Evolutionary conservation across 306 rosid genomes (phyloP).

Genomic region (Lotus japonicus): DNA sequence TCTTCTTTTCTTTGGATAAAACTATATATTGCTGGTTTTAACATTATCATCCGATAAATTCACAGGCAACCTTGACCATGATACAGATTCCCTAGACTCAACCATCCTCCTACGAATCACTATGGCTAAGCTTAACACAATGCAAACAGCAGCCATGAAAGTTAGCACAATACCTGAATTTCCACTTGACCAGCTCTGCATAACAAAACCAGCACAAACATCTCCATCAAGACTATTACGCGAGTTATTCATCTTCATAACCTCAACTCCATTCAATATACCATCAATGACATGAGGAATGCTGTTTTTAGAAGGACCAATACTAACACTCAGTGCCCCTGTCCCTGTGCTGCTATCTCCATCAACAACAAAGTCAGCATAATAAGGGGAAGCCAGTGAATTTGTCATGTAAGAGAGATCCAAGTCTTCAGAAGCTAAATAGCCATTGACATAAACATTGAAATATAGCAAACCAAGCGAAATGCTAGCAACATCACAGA

Average conservation of each 20-base stretch:
- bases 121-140: slow-evolving; percentile 32
- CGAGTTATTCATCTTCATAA: slow-evolving; percentile 38
- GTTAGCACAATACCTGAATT: slow-evolving; percentile 27
- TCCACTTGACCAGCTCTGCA: slow-evolving; percentile 26
- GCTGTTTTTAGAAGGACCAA: slow-evolving; percentile 63
- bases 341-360: slow-evolving; percentile 22
- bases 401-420: slow-evolving; percentile 47
- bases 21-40: slow-evolving; percentile 13
- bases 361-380: slow-evolving; percentile 68
- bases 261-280: slow-evolving; percentile 38
- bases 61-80: slow-evolving; percentile 46
- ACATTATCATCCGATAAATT: slow-evolving; percentile 13
- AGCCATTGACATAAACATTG: slow-evolving; percentile 79
- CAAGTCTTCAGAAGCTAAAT: slow-evolving; percentile 47
- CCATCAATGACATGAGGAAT: slow-evolving; percentile 34
- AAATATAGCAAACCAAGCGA: slow-evolving; percentile 60
- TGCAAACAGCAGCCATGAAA: slow-evolving; percentile 35
- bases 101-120: slow-evolving; percentile 36
- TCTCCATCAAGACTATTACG: slow-evolving; percentile 38
- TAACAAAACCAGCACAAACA: slow-evolving; percentile 29
- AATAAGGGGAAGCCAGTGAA: slow-evolving; percentile 61
- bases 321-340: slow-evolving; percentile 35
- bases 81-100: slow-evolving; percentile 25
- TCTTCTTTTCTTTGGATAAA: neutral
- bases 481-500: slow-evolving; percentile 86